A percentile compares a stretch with the other conserved stretches of the same genome.
These are phyloP conservation scores for Penstemon newberryi DNA, from an alignment of 257 asterid species.

Conservation along the genomic window DNA sequence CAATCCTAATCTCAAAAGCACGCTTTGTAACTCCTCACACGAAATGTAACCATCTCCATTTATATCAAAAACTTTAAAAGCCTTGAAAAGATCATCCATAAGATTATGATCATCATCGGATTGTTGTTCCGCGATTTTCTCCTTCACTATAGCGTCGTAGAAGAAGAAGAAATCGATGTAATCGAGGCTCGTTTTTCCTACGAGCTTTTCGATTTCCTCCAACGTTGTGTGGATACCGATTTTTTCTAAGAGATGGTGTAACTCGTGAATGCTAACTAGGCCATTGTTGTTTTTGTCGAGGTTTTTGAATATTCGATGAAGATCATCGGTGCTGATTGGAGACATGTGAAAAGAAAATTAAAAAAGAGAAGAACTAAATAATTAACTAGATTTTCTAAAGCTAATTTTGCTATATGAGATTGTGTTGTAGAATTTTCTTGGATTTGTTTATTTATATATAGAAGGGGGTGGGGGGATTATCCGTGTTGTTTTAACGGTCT, in stretches of 20 bases:
- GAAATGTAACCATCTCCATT: constrained; percentile 62
- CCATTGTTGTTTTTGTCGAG: constrained; percentile 52
- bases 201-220: constrained; percentile 48
- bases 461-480: neutral
- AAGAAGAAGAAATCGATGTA: constrained; percentile 47
- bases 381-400: neutral
- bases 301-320: constrained; percentile 49
- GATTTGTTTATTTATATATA: neutral
- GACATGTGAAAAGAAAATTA: constrained; percentile 31
- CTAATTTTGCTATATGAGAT: neutral
- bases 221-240: constrained; percentile 29
- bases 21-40: constrained; percentile 47
- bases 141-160: constrained; percentile 36
- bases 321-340: constrained; percentile 34
- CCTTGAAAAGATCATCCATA: constrained; percentile 45
- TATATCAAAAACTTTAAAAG: constrained; percentile 50
- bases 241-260: constrained; percentile 33
- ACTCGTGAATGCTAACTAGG: constrained; percentile 42
- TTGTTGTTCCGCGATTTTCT: constrained; percentile 12
- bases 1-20: constrained; percentile 42
- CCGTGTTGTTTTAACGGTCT: constrained; percentile 27
- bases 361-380: neutral
- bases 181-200: constrained; percentile 39
- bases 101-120: neutral
- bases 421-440: constrained; percentile 5